Evolutionary conservation across 352 stramenopile species (phyloP).

Genomic region (Phytopythium helicoides): DNA sequence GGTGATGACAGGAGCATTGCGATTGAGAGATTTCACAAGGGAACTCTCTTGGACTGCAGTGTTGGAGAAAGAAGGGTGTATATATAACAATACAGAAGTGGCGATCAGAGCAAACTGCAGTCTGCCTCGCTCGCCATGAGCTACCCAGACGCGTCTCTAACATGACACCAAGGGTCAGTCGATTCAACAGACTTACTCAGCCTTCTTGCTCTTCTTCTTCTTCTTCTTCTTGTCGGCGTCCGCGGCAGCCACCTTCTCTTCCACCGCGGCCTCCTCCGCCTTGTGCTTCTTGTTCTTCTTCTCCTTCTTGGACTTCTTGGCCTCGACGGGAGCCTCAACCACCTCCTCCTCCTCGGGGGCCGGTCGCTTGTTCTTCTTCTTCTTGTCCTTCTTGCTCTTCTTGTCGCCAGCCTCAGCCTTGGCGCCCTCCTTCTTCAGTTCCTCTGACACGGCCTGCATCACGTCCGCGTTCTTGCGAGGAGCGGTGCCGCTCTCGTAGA

Average conservation of each 20-base stretch:
- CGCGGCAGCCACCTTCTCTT: constrained; percentile 14
- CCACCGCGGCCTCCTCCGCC: constrained; percentile 20
- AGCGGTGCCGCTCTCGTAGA: constrained; percentile 98
- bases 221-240: constrained; percentile 80
- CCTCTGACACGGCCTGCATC: constrained; percentile 94
- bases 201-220: constrained; percentile 79
- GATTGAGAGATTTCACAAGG: too few species aligned
- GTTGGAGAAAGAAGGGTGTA: neutral
- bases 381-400: constrained; percentile 79
- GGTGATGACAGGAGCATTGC: too few species aligned
- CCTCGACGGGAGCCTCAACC: constrained; percentile 57
- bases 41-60: too few species aligned
- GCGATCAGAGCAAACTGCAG: neutral
- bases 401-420: constrained; percentile 62
- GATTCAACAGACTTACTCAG: constrained; percentile 31
- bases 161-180: constrained; percentile 2
- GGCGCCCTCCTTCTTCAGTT: constrained; percentile 76
- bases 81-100: constrained; percentile 9
- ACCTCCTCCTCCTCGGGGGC: constrained; percentile 56
- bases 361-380: constrained; percentile 83
- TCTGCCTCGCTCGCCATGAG: too few species aligned
- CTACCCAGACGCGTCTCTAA: constrained; percentile 7
- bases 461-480: constrained; percentile 99
- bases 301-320: constrained; percentile 65
- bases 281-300: constrained; percentile 33